phyloP scores from a whole-genome alignment of 345 rosid genomes.

The Brassica rapa region DNA sequence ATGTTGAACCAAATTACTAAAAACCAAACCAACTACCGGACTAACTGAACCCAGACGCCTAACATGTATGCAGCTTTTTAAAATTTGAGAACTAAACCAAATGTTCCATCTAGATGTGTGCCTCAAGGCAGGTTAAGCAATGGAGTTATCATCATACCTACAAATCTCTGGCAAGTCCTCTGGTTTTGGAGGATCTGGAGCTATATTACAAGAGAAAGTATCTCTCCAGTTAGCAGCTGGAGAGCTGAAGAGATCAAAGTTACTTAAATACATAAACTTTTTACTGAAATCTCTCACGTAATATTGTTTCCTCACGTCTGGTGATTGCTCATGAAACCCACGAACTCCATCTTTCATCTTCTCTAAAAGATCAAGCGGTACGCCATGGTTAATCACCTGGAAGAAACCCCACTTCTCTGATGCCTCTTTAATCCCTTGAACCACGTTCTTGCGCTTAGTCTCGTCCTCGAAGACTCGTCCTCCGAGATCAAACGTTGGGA shows the following conservation, averaged over 20 bases:
- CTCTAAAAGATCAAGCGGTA: not conserved
- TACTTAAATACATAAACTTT: not conserved
- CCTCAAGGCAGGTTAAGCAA: not conserved
- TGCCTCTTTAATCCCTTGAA: not conserved
- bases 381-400: not conserved
- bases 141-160: not conserved
- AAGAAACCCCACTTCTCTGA: not conserved
- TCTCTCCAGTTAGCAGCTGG: not conserved
- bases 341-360: not conserved
- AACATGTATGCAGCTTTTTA: no score
- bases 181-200: not conserved
- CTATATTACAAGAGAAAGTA: not conserved
- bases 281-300: not conserved
- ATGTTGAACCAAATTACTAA: not conserved
- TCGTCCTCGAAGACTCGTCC: not conserved
- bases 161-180: not conserved
- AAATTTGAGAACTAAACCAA: not conserved
- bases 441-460: not conserved
- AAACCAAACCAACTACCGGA: not conserved
- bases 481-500: conserved; percentile 37
- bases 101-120: not conserved
- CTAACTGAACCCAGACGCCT: not conserved
- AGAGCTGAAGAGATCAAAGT: not conserved
- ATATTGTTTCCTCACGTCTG: not conserved
- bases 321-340: not conserved